Conservation (phyloP, 352 stramenopile species). For the Phytopythium cucurbitacearum region DNA sequence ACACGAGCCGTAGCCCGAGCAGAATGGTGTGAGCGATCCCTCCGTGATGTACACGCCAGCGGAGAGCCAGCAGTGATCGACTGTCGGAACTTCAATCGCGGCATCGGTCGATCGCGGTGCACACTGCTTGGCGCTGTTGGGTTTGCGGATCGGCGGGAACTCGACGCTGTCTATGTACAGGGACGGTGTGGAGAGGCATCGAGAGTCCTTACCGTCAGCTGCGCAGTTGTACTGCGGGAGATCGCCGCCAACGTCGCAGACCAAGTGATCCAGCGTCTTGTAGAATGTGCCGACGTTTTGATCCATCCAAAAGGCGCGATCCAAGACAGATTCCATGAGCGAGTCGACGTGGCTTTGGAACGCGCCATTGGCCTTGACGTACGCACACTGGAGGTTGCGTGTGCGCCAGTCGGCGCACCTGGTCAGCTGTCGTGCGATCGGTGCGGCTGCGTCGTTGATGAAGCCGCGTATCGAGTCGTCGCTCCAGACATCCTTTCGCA, state of each 20-base stretch:
- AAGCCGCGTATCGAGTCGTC: conserved; percentile 45
- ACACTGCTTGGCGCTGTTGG: conserved; percentile 11
- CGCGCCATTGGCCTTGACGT: conserved; percentile 31
- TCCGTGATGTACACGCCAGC: conserved; percentile 43
- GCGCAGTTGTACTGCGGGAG: conserved; percentile 57
- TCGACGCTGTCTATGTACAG: conserved; percentile 34
- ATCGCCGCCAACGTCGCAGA: conserved; percentile 33
- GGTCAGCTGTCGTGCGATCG: conserved; percentile 39
- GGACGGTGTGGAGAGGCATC: conserved; percentile 33
- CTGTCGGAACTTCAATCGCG: conserved; percentile 32
- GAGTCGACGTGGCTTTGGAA: conserved; percentile 34
- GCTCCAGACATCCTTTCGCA: conserved; percentile 48
- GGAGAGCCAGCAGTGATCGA: conserved; percentile 81
- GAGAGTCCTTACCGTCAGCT: conserved; percentile 35
- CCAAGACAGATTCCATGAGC: conserved; percentile 25
- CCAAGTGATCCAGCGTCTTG: conserved; percentile 17
- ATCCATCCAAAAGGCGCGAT: conserved; percentile 56
- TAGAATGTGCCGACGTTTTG: conserved; percentile 33
- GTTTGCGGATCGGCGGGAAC: conserved; percentile 34
- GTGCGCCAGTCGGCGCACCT: conserved; percentile 46
- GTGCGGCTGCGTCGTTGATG: conserved; percentile 26
- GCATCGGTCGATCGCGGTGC: not conserved
- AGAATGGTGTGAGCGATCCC: conserved; percentile 64
- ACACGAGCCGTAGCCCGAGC: conserved; percentile 65
- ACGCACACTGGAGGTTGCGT: conserved; percentile 49